Conservation (phyloP, 1,284 basidiomycete species). For the Ustilago hordei region DNA sequence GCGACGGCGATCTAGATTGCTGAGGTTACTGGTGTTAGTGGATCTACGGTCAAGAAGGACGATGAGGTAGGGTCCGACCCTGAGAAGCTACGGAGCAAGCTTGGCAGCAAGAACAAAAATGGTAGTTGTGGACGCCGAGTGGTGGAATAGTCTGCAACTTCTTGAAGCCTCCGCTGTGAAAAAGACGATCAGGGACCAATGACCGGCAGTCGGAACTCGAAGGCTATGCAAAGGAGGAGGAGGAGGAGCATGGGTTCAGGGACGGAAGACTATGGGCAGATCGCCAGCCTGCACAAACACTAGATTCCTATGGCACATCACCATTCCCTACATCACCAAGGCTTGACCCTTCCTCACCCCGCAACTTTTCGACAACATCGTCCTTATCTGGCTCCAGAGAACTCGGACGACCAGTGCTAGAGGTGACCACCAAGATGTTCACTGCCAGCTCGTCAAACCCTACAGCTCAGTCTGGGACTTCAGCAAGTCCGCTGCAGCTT, state of each 20-base stretch:
- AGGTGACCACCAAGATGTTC: constrained; percentile 25
- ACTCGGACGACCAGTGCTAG: constrained; percentile 31
- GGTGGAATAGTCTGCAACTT: not conserved
- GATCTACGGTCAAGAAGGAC: not conserved
- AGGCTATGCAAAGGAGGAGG: constrained; percentile 2
- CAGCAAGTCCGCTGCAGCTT: constrained; percentile 4
- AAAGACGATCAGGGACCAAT: not conserved
- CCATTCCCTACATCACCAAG: constrained; percentile 40
- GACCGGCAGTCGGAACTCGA: not conserved
- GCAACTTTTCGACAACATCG: constrained; percentile 46
- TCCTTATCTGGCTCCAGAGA: constrained; percentile 41
- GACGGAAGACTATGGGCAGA: not conserved
- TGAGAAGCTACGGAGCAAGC: not conserved
- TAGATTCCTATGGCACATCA: constrained; percentile 24
- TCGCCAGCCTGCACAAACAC: not conserved
- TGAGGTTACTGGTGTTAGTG: too few relatives aligned
- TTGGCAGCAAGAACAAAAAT: not conserved
- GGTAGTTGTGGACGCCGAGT: not conserved
- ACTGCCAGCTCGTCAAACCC: constrained; percentile 10
- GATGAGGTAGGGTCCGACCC: not conserved
- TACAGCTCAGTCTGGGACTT: not conserved
- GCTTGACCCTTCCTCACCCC: constrained; percentile 42
- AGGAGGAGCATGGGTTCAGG: not conserved
- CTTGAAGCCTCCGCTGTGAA: not conserved
- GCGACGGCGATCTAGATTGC: not conserved